phyloP scores from a whole-genome alignment of 2,329 filamentous ascomycete genomes.

The Venturia carpophila region DNA sequence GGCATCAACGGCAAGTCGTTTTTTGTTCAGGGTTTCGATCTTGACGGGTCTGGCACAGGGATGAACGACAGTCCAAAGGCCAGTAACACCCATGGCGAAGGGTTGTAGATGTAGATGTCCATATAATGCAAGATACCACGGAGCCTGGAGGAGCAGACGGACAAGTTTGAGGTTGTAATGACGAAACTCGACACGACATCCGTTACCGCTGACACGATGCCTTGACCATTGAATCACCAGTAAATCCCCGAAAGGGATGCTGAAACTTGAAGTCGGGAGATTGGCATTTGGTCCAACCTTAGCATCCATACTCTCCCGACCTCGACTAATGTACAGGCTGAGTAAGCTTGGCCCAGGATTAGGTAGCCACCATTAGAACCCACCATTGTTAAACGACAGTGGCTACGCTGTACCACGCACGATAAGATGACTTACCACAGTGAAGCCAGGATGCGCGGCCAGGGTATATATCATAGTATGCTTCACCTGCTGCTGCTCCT shows the following conservation, averaged over 20 bases:
- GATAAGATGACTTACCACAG: too few relatives aligned
- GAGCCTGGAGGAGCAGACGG: background rate
- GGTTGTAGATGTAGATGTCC: conserved; percentile 1
- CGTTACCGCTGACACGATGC: background rate
- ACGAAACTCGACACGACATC: background rate
- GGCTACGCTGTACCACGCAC: too few relatives aligned
- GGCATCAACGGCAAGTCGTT: conserved; percentile 92
- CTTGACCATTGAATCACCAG: too few relatives aligned
- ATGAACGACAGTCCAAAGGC: conserved; percentile 92
- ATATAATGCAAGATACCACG: background rate
- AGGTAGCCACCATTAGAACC: too few relatives aligned
- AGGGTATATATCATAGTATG: background rate
- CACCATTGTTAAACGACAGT: too few relatives aligned
- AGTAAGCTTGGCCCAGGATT: too few relatives aligned
- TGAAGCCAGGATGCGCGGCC: background rate
- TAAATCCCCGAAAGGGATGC: too few relatives aligned
- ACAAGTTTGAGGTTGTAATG: background rate
- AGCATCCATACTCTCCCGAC: too few relatives aligned
- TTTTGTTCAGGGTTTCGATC: conserved; percentile 90
- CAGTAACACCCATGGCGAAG: conserved; percentile 81
- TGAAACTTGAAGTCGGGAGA: too few relatives aligned
- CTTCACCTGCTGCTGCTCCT: background rate
- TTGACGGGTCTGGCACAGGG: conserved; percentile 94
- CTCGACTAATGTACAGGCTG: too few relatives aligned
- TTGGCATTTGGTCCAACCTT: too few relatives aligned